Evolutionary conservation across 306 rosid genomes (phyloP).

Genomic region (Crotalaria pallida): DNA sequence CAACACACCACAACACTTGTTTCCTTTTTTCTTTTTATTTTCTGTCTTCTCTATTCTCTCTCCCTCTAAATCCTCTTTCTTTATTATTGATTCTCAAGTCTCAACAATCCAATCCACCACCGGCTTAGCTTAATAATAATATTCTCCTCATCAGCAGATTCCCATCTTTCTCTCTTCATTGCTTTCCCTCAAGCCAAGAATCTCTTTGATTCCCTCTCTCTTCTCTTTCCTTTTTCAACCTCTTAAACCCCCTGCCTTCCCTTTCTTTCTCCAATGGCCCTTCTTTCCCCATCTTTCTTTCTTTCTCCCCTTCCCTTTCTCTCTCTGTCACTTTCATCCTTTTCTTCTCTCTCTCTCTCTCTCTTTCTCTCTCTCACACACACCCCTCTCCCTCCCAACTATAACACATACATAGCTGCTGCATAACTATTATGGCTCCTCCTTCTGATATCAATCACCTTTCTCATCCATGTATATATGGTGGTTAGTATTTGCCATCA

Average conservation of each 20-base stretch:
- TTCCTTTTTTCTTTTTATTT: not conserved
- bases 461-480: conserved; percentile 84
- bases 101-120: conserved; percentile 36
- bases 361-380: conserved; percentile 15
- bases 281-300: conserved; percentile 16
- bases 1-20: too few relatives aligned
- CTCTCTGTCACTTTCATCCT: conserved; percentile 44
- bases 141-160: conserved; percentile 79
- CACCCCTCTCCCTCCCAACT: too few relatives aligned
- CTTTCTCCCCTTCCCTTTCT: conserved; percentile 24
- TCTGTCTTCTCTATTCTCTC: not conserved
- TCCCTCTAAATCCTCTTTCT: conserved; percentile 35
- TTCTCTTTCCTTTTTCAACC: conserved; percentile 22
- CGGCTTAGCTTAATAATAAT: conserved; percentile 39
- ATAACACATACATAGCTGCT: conserved; percentile 7
- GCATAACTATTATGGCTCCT: conserved; percentile 42
- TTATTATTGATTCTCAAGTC: conserved; percentile 46
- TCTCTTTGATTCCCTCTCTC: conserved; percentile 65
- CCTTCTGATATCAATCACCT: conserved; percentile 67
- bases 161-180: conserved; percentile 62
- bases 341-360: not conserved
- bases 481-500: conserved; percentile 27
- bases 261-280: conserved; percentile 29
- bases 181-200: conserved; percentile 91
- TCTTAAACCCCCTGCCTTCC: conserved; percentile 51